Base-by-base conservation (phyloP, 352 stramenopile species). In the Globisporangium parvum region DNA sequence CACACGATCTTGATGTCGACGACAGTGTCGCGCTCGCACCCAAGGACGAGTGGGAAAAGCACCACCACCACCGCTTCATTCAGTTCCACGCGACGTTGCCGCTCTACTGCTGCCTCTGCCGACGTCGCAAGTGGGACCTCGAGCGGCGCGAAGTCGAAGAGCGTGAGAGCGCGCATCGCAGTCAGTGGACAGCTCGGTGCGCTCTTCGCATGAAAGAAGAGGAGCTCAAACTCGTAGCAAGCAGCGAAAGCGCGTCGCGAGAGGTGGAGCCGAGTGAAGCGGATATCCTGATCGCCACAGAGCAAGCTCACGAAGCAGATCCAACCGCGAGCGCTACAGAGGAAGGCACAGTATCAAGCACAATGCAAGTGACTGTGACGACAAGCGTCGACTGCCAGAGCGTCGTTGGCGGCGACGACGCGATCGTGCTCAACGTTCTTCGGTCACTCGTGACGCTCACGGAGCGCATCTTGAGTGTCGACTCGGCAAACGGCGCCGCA, bases 51-150 rank as follows among this genome's bases (percentile, higher is more conserved):
- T 90, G 80, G 80, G 73, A 86, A 57, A 85, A 77, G 45, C 71
- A 85, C 11, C 77, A 90, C 33, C 80, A 88, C 2, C 80, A 90
- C 55, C 75, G 77, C 23, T 74, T 74, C 15, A 85, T 90, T 49
- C 70, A 66, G 3, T 62, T 77, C 31, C 23, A 55, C 0, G 23
- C 57, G 2, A 41, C 23, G 49, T 17, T 74, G 3, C 69, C 70
- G 0, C 12, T 78, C 3, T 88, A 76, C 56, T 90, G 80, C 55
- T 88, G 80, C 46, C 46, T 90, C 21, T 90, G 77, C 54, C 69
- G 80, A 21, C 60, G 77, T 18, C 56, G 65, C n/a, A 82, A 80
- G 33, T 90, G 77, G 77, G 77, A 90, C 47, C 17, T 84, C 24
- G 67, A 55, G 56, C 67, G 77, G 9, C 62, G 63, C 24, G 61